A percentile compares a stretch with the other conserved stretches of the same genome.
Evolutionary conservation across 169 alveolate genomes (phyloP).

Genomic region (Ichthyophthirius multifiliis): DNA sequence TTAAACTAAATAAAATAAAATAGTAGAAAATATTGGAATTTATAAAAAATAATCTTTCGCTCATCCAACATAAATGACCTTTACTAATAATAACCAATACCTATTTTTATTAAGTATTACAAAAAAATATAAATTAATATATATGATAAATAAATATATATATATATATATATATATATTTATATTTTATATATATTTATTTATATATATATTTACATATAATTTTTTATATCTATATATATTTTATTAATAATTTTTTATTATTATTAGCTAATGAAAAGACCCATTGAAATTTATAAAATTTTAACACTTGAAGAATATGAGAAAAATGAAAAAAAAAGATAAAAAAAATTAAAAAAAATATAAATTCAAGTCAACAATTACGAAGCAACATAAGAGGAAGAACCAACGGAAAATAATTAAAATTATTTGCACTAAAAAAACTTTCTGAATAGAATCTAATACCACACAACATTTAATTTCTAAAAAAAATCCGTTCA

Average conservation of each 20-base stretch:
- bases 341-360: conserved; percentile 30
- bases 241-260: background rate
- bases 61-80: background rate
- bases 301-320: conserved; percentile 8
- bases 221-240: no score
- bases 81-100: background rate
- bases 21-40: conserved; percentile 5
- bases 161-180: background rate
- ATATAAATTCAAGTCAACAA: conserved; percentile 18
- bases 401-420: background rate
- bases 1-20: background rate
- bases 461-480: background rate
- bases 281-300: conserved; percentile 43
- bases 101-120: background rate
- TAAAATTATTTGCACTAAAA: background rate
- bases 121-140: background rate
- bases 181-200: no score
- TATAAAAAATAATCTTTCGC: background rate
- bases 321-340: conserved; percentile 34
- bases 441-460: background rate
- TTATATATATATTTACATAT: no score
- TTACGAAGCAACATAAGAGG: conserved; percentile 9
- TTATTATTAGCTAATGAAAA: conserved; percentile 28
- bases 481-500: background rate
- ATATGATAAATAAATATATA: background rate